Evolutionary conservation across 495 filamentous ascomycete genomes (phyloP).

Genomic region (Lophiostoma macrostomum): DNA sequence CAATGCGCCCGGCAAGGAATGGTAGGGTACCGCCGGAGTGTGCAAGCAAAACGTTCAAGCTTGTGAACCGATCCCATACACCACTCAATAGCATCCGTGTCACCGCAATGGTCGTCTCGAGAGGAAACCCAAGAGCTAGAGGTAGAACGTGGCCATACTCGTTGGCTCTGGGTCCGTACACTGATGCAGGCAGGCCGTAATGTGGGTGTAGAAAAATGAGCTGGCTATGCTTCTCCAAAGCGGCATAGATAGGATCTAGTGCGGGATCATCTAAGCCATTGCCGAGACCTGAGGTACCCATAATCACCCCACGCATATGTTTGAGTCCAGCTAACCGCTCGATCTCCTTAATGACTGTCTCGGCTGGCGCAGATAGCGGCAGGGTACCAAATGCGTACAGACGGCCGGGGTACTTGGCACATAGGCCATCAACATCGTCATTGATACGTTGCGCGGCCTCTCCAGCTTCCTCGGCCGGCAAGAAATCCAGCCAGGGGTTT

Average conservation of each 20-base stretch:
- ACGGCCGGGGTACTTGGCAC: slow-evolving; percentile 53
- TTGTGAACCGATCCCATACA: slow-evolving; percentile 75
- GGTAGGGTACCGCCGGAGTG: slow-evolving; percentile 88
- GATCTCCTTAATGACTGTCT: slow-evolving; percentile 63
- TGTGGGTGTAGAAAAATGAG: slow-evolving; percentile 89
- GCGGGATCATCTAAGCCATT: slow-evolving; percentile 74
- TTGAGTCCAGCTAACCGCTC: slow-evolving; percentile 55
- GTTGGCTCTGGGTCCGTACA: slow-evolving; percentile 66
- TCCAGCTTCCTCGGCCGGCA: slow-evolving; percentile 59
- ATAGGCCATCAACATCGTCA: slow-evolving; percentile 69
- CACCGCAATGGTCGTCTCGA: slow-evolving; percentile 92
- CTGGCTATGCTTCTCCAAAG: slow-evolving; percentile 59
- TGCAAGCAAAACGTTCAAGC: slow-evolving; percentile 73
- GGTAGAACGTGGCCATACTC: slow-evolving; percentile 89
- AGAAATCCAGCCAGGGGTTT: slow-evolving; percentile 94
- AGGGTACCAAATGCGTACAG: slow-evolving; percentile 81
- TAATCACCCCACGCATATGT: slow-evolving; percentile 78
- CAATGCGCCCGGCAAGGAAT: slow-evolving; percentile 83
- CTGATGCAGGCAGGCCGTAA: slow-evolving; percentile 77
- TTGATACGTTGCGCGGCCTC: slow-evolving; percentile 66
- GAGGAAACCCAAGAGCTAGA: slow-evolving; percentile 81
- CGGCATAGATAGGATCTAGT: slow-evolving; percentile 66
- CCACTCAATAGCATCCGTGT: slow-evolving; percentile 80
- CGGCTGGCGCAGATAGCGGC: slow-evolving; percentile 65
- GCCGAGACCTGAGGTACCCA: slow-evolving; percentile 82